Evolutionary conservation across 106 monocot genomes (phyloP).

Genomic region (Ottelia alismoides): DNA sequence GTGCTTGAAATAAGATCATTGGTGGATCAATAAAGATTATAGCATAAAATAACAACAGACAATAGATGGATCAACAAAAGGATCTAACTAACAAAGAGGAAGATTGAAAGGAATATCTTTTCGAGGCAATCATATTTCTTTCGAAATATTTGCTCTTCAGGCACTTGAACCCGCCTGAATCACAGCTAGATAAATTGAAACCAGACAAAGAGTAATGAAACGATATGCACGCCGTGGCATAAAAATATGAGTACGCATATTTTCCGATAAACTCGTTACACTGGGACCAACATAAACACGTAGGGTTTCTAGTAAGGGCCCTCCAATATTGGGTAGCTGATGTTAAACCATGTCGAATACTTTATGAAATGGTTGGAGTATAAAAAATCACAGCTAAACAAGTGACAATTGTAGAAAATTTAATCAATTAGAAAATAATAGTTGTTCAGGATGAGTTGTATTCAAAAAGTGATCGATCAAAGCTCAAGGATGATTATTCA

Average conservation of each 20-base stretch:
- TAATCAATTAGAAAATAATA: no score
- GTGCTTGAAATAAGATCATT: no score
- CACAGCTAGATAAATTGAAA: conserved; percentile 4
- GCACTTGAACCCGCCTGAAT: neutral
- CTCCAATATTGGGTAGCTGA: neutral
- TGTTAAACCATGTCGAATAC: neutral
- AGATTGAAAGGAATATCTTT: conserved; percentile 17
- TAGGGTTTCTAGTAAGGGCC: neutral
- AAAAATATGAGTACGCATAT: conserved; percentile 16
- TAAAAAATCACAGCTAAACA: neutral
- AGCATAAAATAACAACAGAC: no score
- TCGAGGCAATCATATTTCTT: conserved; percentile 16
- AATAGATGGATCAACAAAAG: no score
- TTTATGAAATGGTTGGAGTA: neutral
- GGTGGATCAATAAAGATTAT: no score
- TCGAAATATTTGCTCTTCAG: conserved; percentile 8
- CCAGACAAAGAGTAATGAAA: conserved; percentile 3
- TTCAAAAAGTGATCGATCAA: no score
- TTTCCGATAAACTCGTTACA: conserved; percentile 9
- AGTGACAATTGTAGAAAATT: no score
- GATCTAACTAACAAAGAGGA: conserved; percentile 13
- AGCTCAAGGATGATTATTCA: no score
- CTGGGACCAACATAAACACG: conserved; percentile 4
- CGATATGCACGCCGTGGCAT: conserved; percentile 6
- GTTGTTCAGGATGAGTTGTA: no score